A percentile compares a stretch with the other conserved stretches of the same genome.
Evolutionary conservation across 441 rosid genomes (phyloP).

Genomic region (Francoa sonchifolia): DNA sequence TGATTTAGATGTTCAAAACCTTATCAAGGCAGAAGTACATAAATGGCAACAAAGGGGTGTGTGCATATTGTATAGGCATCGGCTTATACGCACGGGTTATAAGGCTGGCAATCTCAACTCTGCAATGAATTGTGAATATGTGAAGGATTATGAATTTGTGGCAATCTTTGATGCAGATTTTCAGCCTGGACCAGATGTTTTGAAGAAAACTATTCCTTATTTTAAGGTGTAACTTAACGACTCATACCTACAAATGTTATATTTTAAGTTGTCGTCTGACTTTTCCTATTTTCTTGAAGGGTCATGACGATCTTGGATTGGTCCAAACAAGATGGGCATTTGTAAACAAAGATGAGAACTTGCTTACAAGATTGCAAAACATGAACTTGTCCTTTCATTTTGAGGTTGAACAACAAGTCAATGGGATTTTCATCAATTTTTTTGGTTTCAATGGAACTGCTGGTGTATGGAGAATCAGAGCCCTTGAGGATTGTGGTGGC

Average conservation of each 20-base stretch:
- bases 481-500: slow-evolving; percentile 87
- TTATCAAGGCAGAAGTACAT: slow-evolving; percentile 77
- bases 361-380: slow-evolving; percentile 85
- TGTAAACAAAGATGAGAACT: slow-evolving; percentile 86
- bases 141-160: slow-evolving; percentile 77
- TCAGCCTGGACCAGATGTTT: slow-evolving; percentile 76
- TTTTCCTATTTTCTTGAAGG: slow-evolving; percentile 26
- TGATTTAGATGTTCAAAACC: slow-evolving; percentile 62
- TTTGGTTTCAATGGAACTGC: slow-evolving; percentile 95
- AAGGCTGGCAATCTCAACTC: slow-evolving; percentile 94
- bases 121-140: slow-evolving; percentile 82
- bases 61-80: slow-evolving; percentile 65
- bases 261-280: slow-evolving; percentile 6
- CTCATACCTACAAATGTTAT: background rate
- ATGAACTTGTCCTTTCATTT: slow-evolving; percentile 83
- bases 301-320: slow-evolving; percentile 63
- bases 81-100: slow-evolving; percentile 83
- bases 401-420: slow-evolving; percentile 92
- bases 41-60: slow-evolving; percentile 93
- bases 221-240: slow-evolving; percentile 61
- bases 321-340: slow-evolving; percentile 89
- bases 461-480: slow-evolving; percentile 89
- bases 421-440: slow-evolving; percentile 70
- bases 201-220: slow-evolving; percentile 76
- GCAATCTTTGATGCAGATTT: slow-evolving; percentile 92